Evolutionary conservation across 75 land plant species (phyloP), one percentile per base, ranked within the genome.

Genomic region (Picea glauca): DNA sequence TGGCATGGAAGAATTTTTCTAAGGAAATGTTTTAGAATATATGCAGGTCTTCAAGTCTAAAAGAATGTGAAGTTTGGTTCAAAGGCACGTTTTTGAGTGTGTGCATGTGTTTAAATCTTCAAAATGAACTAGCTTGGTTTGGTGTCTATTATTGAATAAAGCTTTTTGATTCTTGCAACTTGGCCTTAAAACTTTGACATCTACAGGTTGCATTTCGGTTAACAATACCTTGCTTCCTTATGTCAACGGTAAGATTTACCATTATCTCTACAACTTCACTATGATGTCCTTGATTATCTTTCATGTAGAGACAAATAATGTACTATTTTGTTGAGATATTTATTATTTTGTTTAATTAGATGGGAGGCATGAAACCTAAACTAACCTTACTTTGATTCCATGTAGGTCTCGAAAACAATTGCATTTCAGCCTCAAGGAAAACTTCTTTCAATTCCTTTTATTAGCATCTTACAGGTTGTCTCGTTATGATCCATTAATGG

Each of bases 211-310:
- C 83, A 33, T 81, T 81, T 58, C 80, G 63, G 11, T 72, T 81
- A 60, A 72, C 67, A 30, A 81, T 81, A 59, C 83, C 83, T 57
- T 81, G 83, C 82, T 78, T 81, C 72, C 57, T 81, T 57, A 79
- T 81, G 83, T 80, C 83, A 32, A 78, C 79, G 81, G 83, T 81
- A 40, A 26, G 38, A n/a, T 30, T 30, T 35, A 9, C 7, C n/a
- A 18, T 38, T 8, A 20, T 68, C 46, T 18, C 17, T 68, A 46
- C 5, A 35, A 38, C 21, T 18, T 38, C 50, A 46, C 8, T 7
- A 46, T 46, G 43, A 46, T 46, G 8, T 5, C 50, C 11, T 18
- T 68, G 21, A 68, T 68, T 68, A 18, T 68, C 46, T 38, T 38
- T 35, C 8, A 68, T 68, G n/a, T 2, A 68, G 50, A 68, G 3